Percentiles rank a stretch among this genome's conserved stretches.
Conservation (phyloP, 2,329 filamentous ascomycete genomes). For the Eurotiales sp. region DNA sequence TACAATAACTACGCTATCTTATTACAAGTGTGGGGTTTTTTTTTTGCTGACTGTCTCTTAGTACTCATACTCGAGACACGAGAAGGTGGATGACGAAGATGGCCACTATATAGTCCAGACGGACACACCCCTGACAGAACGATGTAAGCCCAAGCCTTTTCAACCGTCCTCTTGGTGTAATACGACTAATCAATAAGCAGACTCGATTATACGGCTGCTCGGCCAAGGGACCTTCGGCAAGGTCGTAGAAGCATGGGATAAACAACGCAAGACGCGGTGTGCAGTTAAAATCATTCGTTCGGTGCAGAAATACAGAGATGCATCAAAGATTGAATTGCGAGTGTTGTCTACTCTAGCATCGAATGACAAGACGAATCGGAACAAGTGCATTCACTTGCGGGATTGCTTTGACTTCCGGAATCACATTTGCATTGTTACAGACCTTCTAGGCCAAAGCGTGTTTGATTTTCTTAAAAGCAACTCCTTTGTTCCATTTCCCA, state of each 20-base stretch:
- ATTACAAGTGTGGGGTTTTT: slow-evolving; percentile 4
- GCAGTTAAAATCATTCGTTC: slow-evolving; percentile 98
- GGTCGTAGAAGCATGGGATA: slow-evolving; percentile 88
- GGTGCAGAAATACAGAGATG: slow-evolving; percentile 96
- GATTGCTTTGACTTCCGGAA: slow-evolving; percentile 97
- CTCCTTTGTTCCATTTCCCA: slow-evolving; percentile 92
- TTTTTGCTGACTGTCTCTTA: slow-evolving; percentile 22
- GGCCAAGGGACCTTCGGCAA: slow-evolving; percentile 98
- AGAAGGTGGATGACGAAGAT: slow-evolving; percentile 91
- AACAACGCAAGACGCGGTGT: slow-evolving; percentile 70
- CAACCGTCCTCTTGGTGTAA: neutral
- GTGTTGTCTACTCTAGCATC: slow-evolving; percentile 87
- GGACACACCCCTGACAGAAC: slow-evolving; percentile 77
- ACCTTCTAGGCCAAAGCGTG: slow-evolving; percentile 84
- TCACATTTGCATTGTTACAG: slow-evolving; percentile 84
- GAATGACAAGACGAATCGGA: slow-evolving; percentile 87
- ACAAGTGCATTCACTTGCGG: slow-evolving; percentile 92
- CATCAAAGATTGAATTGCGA: slow-evolving; percentile 87
- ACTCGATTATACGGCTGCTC: slow-evolving; percentile 82
- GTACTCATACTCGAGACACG: slow-evolving; percentile 49
- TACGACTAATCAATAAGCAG: slow-evolving; percentile 45
- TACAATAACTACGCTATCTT: no score
- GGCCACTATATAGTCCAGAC: slow-evolving; percentile 94
- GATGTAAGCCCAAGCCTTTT: slow-evolving; percentile 61
- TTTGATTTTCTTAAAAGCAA: slow-evolving; percentile 98